Evolutionary conservation across 208 protist genomes (phyloP).

Genomic region (Crithidia sp.): DNA sequence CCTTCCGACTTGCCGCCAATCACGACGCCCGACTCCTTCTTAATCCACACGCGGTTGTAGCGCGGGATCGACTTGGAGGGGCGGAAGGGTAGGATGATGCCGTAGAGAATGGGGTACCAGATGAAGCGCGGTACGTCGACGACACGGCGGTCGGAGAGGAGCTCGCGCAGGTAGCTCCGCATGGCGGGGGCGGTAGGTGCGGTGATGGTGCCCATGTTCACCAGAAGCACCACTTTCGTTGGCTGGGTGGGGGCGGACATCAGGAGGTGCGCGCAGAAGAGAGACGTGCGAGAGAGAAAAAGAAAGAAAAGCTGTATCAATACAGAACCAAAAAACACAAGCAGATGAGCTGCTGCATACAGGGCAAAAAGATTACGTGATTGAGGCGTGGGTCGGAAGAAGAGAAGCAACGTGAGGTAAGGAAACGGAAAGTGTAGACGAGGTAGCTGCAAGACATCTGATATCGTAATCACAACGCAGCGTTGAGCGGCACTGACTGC

Average conservation of each 20-base stretch:
- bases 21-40: slow-evolving; percentile 3
- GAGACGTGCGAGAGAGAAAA: not conserved
- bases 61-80: slow-evolving; percentile 11
- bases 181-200: slow-evolving; percentile 19
- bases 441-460: no score
- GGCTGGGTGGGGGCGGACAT: not conserved
- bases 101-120: slow-evolving; percentile 47
- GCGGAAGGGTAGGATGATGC: slow-evolving; percentile 49
- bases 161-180: slow-evolving; percentile 32
- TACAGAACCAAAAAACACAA: not conserved
- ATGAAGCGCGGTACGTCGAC: slow-evolving; percentile 37
- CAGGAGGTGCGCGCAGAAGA: not conserved
- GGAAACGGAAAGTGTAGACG: no score
- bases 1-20: slow-evolving; percentile 15
- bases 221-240: slow-evolving; percentile 31
- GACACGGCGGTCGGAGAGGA: slow-evolving; percentile 47
- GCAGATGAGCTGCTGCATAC: not conserved
- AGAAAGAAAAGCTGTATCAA: not conserved
- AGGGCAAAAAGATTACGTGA: not conserved
- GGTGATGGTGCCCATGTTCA: slow-evolving; percentile 35
- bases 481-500: no score
- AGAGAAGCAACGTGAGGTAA: no score
- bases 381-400: no score
- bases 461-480: no score
- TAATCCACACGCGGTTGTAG: slow-evolving; percentile 47